These are phyloP conservation scores for Anthracocystis panici-leucophaei DNA, from an alignment of 1,284 basidiomycete genomes.

Conservation along the genomic window DNA sequence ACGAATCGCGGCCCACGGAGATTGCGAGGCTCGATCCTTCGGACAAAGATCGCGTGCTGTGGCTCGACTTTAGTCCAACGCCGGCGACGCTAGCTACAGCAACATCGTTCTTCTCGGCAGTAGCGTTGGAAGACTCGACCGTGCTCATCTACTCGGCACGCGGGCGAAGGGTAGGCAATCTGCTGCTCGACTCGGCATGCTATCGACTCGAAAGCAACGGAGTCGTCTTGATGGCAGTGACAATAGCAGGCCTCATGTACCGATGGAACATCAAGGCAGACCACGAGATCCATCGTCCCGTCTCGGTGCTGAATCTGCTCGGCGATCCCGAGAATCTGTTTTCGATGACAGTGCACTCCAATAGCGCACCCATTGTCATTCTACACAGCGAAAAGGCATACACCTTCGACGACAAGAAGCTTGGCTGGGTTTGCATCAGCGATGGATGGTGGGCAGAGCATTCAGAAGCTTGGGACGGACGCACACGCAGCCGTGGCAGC, in stretches of 20 bases:
- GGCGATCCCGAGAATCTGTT: conserved; percentile 53
- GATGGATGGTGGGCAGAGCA: conserved; percentile 61
- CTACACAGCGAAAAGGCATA: conserved; percentile 57
- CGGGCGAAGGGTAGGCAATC: conserved; percentile 53
- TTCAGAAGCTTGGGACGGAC: conserved; percentile 60
- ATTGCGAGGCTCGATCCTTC: conserved; percentile 75
- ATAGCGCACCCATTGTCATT: conserved; percentile 71
- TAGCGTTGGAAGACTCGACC: conserved; percentile 53
- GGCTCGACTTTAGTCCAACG: conserved; percentile 86
- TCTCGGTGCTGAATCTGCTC: conserved; percentile 52
- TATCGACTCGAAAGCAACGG: conserved; percentile 54
- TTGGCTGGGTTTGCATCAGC: conserved; percentile 57
- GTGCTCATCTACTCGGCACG: conserved; percentile 58
- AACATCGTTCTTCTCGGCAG: conserved; percentile 79
- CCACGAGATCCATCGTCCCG: conserved; percentile 47
- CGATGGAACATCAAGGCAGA: conserved; percentile 59
- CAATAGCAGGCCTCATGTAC: conserved; percentile 49
- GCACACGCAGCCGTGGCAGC: conserved; percentile 48
- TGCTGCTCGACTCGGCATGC: conserved; percentile 54
- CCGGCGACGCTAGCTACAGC: conserved; percentile 78
- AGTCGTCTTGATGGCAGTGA: conserved; percentile 57
- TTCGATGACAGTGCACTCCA: conserved; percentile 55
- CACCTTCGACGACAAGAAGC: conserved; percentile 58
- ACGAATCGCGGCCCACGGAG: conserved; percentile 75
- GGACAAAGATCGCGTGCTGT: conserved; percentile 75